phyloP scores from a whole-genome alignment of 768 basidiomycete species.

The Auricularia heimuer region DNA sequence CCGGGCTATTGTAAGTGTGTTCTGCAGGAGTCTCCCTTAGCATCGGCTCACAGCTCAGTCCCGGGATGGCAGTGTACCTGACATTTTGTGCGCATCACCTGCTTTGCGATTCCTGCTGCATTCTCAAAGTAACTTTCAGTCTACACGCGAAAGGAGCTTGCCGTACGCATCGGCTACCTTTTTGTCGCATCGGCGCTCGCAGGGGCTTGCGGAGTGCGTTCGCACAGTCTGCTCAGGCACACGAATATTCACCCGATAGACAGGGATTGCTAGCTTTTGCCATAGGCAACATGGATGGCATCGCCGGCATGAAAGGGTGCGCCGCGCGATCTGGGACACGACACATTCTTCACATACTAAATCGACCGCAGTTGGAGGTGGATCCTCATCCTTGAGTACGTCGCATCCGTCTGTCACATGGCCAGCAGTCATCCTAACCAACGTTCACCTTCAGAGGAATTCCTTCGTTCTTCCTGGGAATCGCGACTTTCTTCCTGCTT shows the following conservation, averaged over 20 bases:
- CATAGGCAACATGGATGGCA: slow-evolving; percentile 7
- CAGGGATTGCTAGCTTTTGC: slow-evolving; percentile 8
- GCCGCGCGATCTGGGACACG: neutral
- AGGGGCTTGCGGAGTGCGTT: slow-evolving; percentile 7
- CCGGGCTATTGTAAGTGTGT: slow-evolving; percentile 5
- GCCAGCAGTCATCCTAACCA: neutral
- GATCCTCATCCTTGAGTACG: slow-evolving; percentile 8
- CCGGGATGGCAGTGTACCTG: slow-evolving; percentile 6
- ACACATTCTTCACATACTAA: neutral
- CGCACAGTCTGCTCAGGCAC: neutral
- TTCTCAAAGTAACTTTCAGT: neutral
- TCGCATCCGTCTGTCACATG: no score
- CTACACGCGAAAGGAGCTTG: slow-evolving; percentile 6
- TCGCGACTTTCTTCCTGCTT: slow-evolving; percentile 6
- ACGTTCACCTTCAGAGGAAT: neutral
- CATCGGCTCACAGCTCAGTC: slow-evolving; percentile 1
- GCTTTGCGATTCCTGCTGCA: neutral
- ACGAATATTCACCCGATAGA: neutral
- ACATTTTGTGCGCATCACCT: slow-evolving; percentile 4
- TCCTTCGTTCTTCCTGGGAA: slow-evolving; percentile 2
- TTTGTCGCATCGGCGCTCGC: slow-evolving; percentile 7
- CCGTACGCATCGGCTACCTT: slow-evolving; percentile 8
- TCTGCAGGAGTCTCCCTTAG: neutral
- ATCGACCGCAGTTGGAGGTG: slow-evolving; percentile 4
- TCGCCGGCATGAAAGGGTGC: slow-evolving; percentile 6